Conservation (phyloP, 139 green algal genomes). For the Zygnema cylindricum region DNA sequence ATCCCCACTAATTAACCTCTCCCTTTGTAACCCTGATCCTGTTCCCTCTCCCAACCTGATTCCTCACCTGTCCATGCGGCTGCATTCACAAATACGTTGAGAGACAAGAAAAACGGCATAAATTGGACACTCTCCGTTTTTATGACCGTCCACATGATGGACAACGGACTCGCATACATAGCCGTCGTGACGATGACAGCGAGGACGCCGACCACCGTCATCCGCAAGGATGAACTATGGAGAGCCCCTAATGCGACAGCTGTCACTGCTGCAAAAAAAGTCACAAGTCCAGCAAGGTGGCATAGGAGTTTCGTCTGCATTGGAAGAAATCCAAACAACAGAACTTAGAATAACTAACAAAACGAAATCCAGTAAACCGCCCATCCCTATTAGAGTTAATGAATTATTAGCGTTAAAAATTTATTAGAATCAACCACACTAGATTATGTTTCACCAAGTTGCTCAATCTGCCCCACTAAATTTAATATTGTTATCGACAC, state of each 20-base stretch:
- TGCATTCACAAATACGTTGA: slow-evolving; percentile 35
- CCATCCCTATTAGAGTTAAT: too few relatives aligned
- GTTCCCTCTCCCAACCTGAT: too few relatives aligned
- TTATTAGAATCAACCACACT: too few relatives aligned
- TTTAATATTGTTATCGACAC: too few relatives aligned
- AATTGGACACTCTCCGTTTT: slow-evolving; percentile 37
- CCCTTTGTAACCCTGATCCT: too few relatives aligned
- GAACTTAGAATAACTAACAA: too few relatives aligned
- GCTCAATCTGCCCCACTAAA: too few relatives aligned
- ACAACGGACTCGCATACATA: slow-evolving; percentile 41
- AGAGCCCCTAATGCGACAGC: slow-evolving; percentile 5
- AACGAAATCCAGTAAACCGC: too few relatives aligned
- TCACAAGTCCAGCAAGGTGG: background rate
- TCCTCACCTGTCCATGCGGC: slow-evolving; percentile 31
- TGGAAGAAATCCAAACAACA: background rate
- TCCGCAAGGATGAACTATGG: background rate
- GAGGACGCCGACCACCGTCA: slow-evolving; percentile 8
- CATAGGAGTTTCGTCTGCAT: background rate
- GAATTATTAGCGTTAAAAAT: too few relatives aligned
- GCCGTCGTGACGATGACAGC: slow-evolving; percentile 11
- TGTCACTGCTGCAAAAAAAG: slow-evolving; percentile 27
- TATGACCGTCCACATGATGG: slow-evolving; percentile 33
- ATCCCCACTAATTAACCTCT: too few relatives aligned
- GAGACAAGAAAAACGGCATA: slow-evolving; percentile 44
- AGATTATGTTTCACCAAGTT: too few relatives aligned